Base-by-base conservation (phyloP, 2,329 filamentous ascomycete species). In the Penicillium sclerotiorum region DNA sequence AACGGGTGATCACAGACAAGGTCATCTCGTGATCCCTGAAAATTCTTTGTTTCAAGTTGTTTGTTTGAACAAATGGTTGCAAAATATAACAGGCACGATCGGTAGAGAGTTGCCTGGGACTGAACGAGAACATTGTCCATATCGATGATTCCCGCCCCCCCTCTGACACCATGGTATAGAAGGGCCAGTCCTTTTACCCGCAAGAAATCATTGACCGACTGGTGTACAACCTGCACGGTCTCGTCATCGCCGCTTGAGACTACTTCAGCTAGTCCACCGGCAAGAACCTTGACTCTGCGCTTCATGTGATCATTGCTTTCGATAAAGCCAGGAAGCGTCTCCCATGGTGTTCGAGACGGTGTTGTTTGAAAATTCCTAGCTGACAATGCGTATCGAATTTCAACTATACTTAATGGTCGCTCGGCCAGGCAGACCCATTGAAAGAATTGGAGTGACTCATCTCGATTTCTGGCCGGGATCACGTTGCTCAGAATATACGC, bases 351-450 rank as follows among this genome's bases (percentile, higher is more conserved):
- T 25, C 7, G 4, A 3, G 33, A 1, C 8, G 2, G 18, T 0
- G n/a, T 33, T 18, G 27, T 25, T 23, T 35, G 4, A 11, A 25
- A 20, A 33, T 49, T 45, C 1, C 25, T 11, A 17, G 27, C 47
- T 11, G 28, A 41, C 30, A 50, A 22, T 12, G 47, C 47, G 36
- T 50, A 50, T 21, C 47, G 43, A 17, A 47, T 37, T 22, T 53
- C 48, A 2, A 38, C 37, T 28, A 52, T 28, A 17, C 45, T 46
- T 18, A 55, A 33, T 1, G 49, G 45, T 33, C 44, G 33, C 40
- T 55, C 49, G 5, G 52, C 49, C 11, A 55, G 20, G 17, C 45
- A 49, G 3, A 49, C n/a, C 48, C 52, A 55, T 41, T 49, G 22
- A 25, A 55, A 55, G 2, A 55, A 22, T 2, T 38, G 40, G 8